These are phyloP conservation scores for Phytophthora litchii DNA, from an alignment of 352 stramenopile species.

Conservation along the genomic window DNA sequence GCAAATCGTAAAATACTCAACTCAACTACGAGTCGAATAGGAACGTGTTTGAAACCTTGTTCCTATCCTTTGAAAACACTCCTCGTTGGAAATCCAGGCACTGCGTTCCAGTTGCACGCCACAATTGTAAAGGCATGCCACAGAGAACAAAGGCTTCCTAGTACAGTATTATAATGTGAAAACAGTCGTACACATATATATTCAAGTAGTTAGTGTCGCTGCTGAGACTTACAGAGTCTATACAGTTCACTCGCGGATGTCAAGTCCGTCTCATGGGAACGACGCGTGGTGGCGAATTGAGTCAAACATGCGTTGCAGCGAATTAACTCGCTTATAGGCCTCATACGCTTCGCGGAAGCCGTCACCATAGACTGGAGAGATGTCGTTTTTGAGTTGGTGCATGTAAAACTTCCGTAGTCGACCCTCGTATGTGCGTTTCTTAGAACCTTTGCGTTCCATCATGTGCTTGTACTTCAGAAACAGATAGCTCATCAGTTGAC, in stretches of 20 bases:
- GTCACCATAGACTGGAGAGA: constrained; percentile 66
- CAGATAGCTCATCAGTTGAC: constrained; percentile 79
- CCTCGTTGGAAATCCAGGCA: too few relatives aligned
- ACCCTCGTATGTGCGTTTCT: constrained; percentile 43
- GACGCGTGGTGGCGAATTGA: constrained; percentile 47
- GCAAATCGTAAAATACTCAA: too few relatives aligned
- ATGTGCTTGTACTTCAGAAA: constrained; percentile 79
- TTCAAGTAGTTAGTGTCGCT: neutral
- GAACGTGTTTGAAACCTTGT: too few relatives aligned
- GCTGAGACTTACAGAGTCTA: constrained; percentile 9
- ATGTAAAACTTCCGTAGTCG: constrained; percentile 70
- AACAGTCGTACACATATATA: neutral
- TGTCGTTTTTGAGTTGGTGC: constrained; percentile 64
- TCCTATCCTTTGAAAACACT: too few relatives aligned
- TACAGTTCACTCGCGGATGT: neutral
- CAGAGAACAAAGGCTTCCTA: too few relatives aligned
- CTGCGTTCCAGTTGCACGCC: too few relatives aligned
- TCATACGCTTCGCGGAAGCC: constrained; percentile 68
- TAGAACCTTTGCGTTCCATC: constrained; percentile 42
- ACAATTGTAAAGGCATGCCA: too few relatives aligned
- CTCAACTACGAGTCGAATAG: too few relatives aligned
- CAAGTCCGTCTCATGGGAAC: constrained; percentile 39
- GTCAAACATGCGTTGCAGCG: constrained; percentile 72
- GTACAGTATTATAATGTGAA: too few relatives aligned
- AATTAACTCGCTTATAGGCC: constrained; percentile 69